phyloP scores from a whole-genome alignment of 352 stramenopile species.

The Phytophthora citricola region DNA sequence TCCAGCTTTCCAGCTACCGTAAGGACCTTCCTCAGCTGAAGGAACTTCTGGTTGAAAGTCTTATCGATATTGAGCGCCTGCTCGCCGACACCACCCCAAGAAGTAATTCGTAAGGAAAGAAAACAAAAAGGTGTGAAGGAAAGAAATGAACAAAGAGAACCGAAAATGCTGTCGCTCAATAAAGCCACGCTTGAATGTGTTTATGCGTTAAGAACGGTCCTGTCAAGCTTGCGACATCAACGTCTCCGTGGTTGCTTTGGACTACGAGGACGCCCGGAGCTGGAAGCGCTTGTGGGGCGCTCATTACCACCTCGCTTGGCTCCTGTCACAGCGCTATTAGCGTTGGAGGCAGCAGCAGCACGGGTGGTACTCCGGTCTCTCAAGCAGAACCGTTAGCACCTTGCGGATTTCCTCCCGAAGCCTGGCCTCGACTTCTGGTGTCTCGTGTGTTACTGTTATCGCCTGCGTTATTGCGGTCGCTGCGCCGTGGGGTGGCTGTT shows the following conservation, averaged over 20 bases:
- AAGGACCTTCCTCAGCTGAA: constrained; percentile 76
- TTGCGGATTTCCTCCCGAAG: constrained; percentile 28
- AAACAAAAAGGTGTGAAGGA: background rate
- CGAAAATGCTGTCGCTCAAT: background rate
- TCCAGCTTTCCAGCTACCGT: constrained; percentile 89
- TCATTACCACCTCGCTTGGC: constrained; percentile 41
- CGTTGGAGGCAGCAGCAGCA: constrained; percentile 17
- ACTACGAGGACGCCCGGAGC: constrained; percentile 40
- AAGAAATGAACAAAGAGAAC: constrained; percentile 1
- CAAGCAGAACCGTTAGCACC: constrained; percentile 32
- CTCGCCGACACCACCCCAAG: constrained; percentile 51
- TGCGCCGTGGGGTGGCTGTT: constrained; percentile 48
- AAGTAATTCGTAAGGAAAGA: constrained; percentile 20
- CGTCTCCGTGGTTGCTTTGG: constrained; percentile 47
- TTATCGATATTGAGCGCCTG: constrained; percentile 74
- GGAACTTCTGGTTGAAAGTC: constrained; percentile 76
- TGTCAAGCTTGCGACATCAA: constrained; percentile 23
- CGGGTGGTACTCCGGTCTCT: constrained; percentile 52
- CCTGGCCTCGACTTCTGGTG: constrained; percentile 26
- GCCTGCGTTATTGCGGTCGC: constrained; percentile 45
- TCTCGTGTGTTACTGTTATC: constrained; percentile 38
- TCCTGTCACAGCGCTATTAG: constrained; percentile 29
- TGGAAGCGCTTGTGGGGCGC: constrained; percentile 36
- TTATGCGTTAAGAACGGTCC: background rate
- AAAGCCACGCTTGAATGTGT: no score